These are phyloP conservation scores for Xylariaceae sp. DNA, from an alignment of 2,329 filamentous ascomycete genomes.

Conservation along the genomic window DNA sequence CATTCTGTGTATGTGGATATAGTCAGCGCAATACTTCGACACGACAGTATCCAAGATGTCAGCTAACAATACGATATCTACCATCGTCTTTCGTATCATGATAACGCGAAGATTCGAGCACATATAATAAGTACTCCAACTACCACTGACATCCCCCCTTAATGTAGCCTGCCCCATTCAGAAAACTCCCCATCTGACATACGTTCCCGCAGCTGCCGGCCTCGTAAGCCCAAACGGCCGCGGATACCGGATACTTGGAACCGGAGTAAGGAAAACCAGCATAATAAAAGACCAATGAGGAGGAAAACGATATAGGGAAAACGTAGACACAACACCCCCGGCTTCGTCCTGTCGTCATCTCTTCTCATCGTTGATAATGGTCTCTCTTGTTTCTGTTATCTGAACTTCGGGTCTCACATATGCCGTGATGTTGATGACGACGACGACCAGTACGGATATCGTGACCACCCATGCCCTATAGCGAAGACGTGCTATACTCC, in stretches of 20 bases:
- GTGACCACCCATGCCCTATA: not conserved
- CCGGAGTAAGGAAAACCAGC: not conserved
- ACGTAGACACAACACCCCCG: too few species aligned
- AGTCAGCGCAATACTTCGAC: not conserved
- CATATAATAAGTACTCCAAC: not conserved
- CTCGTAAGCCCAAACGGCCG: too few species aligned
- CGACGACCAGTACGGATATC: not conserved
- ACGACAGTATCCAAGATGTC: too few species aligned
- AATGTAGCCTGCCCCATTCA: slow-evolving; percentile 10
- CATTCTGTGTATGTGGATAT: not conserved
- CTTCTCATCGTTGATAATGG: not conserved
- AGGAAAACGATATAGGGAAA: too few species aligned
- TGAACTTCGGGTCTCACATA: not conserved
- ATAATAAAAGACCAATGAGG: slow-evolving; percentile 5
- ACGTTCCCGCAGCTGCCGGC: not conserved
- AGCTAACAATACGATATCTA: not conserved
- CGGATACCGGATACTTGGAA: not conserved
- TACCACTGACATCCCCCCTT: slow-evolving; percentile 11
- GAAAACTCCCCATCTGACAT: slow-evolving; percentile 5
- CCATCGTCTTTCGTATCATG: not conserved
- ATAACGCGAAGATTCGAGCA: not conserved
- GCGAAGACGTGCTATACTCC: not conserved
- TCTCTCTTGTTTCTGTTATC: not conserved
- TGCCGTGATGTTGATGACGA: slow-evolving; percentile 12
- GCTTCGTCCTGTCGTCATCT: not conserved